Evolutionary conservation across 139 green algal genomes (phyloP), one percentile per base, ranked within the genome.

Genomic region (Coelastrella sp.): DNA sequence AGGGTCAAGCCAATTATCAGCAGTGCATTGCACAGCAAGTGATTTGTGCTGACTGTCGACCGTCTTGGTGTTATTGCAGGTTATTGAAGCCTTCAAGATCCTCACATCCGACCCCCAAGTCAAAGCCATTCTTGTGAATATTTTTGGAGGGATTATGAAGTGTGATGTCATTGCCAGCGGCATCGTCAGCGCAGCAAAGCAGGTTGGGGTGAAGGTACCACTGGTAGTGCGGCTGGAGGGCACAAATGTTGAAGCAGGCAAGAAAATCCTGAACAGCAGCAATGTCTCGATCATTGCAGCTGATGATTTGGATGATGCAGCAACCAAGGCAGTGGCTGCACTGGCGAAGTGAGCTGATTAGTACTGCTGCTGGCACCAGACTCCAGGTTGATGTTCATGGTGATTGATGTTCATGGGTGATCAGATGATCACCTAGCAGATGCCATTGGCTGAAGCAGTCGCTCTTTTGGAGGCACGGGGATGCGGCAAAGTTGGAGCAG

Each of bases 101-200:
- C 90, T 99, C 90, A 98, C 94, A 4, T 75, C 76, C 20, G 98
- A 99, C 94, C 91, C 93, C 14, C 97, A 99, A 78, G 98, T 99
- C 57, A 99, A 99, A 94, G 98, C 97, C 35, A 96, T 99, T 88
- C 95, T 99, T 17, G 98, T 99, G 74, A 99, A 99, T 96, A 99
- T 99, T 85, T 99, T 99, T 91, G 98, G 96, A 6, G 97, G 97
- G 61, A 99, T 99, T 94, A 99, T 99, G 98, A 98, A 98, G 92
- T 99, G 98, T 91, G 98, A 99, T 92, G 98, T 99, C 24, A 99
- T 99, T 90, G 98, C 98, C 7, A 95, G 93, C 22, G 98, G 98
- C 82, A 99, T 99, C 73, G 98, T 99, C 60, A 97, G 95, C 65
- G 98, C 98, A 3, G 98, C 98, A 63, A 98, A 99, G 93, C 85